Conservation (phyloP, 164 flowering plant genomes). For the Vitis vinifera region ASM3070453v1 NC_081808.1:5420501-5421000, state of each 20-base stretch:
- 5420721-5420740: slow-evolving; percentile 67
- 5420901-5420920: slow-evolving; percentile 80
- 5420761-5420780: slow-evolving; percentile 26
- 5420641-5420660: slow-evolving; percentile 91
- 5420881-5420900: slow-evolving; percentile 70
- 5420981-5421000: slow-evolving; percentile 84
- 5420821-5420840: slow-evolving; percentile 88
- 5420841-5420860: slow-evolving; percentile 90
- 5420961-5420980: slow-evolving; percentile 90
- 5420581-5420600: slow-evolving; percentile 86
- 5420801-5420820: slow-evolving; percentile 74
- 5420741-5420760: slow-evolving; percentile 57
- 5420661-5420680: slow-evolving; percentile 51
- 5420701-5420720: slow-evolving; percentile 22
- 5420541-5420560: slow-evolving; percentile 86
- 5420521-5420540: slow-evolving; percentile 69
- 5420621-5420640: slow-evolving; percentile 87
- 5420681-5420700: slow-evolving; percentile 24
- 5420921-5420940: slow-evolving; percentile 88
- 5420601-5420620: slow-evolving; percentile 93
- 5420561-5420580: slow-evolving; percentile 83
- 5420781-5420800: slow-evolving; percentile 80
- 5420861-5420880: slow-evolving; percentile 83
- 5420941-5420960: slow-evolving; percentile 78
- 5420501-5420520: slow-evolving; percentile 97